Base-by-base conservation (phyloP, 2,329 filamentous ascomycete genomes). In the Spiromastix sp. region DNA sequence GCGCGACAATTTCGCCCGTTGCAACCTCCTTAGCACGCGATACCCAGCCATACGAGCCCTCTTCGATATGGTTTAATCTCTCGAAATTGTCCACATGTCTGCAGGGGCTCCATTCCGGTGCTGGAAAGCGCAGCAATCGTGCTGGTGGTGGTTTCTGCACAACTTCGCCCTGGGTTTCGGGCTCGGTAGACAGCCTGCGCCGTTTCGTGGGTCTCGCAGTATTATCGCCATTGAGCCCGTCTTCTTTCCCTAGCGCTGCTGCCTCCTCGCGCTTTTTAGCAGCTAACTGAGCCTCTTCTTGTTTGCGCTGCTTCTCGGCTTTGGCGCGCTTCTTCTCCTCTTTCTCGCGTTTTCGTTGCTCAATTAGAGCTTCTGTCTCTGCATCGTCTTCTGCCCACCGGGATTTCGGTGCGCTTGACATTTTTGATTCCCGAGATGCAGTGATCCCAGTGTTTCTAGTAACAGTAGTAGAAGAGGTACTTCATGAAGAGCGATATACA, bases 1-100 rank as follows among this genome's bases (percentile, higher is more conserved):
- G 67, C 10, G 91, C 91, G 13, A 96, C 87, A 5, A 98, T 72
- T 38, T 80, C 74, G 21, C 83, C 82, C 0, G 83, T 89, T 3
- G 68, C 64, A 20, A 72, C 67, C 49, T 93, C 81, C 42, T 71
- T 79, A 9, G 86, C 91, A 39, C 91, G 73, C 36, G 87, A 87
- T 4, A 98, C 91, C 74, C 80, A 89, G 30, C 91, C 91, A 59
- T 98, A 98, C 6, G 86, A 86, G 22, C 91, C 91, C 64, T 98
- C 91, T 60, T 96, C 91, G 50, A 98, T 98, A 55, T 91, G 83
- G 59, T 98, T 98, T 38, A 98, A 69, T 47, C 84, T 82, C 51
- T 95, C 84, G 62, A 87, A 98, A 52, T 85, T 80, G 52, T 89
- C 81, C 17, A 93, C 81, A 54, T 83, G 83, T 41, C 82, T 72